Base-by-base conservation (phyloP, 768 basidiomycete genomes). In the Dioszegia aurantiaca region DNA sequence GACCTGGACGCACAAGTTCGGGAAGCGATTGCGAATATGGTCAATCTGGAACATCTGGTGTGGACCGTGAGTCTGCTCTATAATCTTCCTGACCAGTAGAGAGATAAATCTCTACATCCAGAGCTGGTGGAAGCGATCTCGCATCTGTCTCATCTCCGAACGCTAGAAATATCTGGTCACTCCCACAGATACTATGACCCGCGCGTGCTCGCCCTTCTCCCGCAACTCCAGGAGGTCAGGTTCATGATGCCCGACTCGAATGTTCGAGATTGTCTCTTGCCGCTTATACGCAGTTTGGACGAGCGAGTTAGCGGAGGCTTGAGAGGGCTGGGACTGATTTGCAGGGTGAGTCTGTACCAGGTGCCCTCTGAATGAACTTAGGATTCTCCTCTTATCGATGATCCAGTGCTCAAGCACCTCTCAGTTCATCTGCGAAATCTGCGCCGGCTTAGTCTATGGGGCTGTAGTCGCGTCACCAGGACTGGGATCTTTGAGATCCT, bases 241-340 rank as follows among this genome's bases (percentile, higher is more conserved):
- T 57, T 72, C 31, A 72, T 72, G 70, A 72, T 72, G 70, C 70
- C 70, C 11, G 70, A 72, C 59, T 36, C 59, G 31, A 52, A 36
- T 9, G 49, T 67, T 9, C 58, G 62, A 26, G 60, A 56, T n/a
- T 36, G 47, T 11, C 40, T 72, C 4, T 19, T 60, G 6, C 56
- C 43, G 10, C 39, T 65, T 1, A 47, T 61, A 8, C 43, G 53
- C n/a, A 40, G 42, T 0, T 42, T 72, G 1, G 58, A 53, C 11
- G 52, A 28, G 6, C 47, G 70, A 9, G 21, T 30, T 6, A 24
- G 12, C 9, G 67, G 70, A 11, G 70, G 70, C 0, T 30, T 72
- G 31, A 60, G 56, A 28, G 59, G 70, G 24, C 43, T 72, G 23
- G 70, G 60, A 0, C 45, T 72, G 9, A 60, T 72, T 14, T 67